Evolutionary conservation across 2,329 filamentous ascomycete genomes (phyloP), one percentile per base, ranked within the genome.

Genomic region (Arthroderma sp.): DNA sequence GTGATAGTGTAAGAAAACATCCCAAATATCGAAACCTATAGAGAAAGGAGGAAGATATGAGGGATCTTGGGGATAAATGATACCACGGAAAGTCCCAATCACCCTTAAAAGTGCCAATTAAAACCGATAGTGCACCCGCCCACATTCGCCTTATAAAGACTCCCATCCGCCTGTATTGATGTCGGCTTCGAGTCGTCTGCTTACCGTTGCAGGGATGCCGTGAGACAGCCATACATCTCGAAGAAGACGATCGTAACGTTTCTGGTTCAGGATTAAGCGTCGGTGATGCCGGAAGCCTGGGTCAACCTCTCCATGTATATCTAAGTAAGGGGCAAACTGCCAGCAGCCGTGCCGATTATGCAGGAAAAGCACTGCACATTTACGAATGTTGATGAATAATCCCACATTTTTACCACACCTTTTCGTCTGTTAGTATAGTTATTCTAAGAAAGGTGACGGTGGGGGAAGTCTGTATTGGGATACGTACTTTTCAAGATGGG

Each of bases 121-220:
- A 22, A 22, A 22, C 15, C 15, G 15, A 22, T 22, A 22, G 15
- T 22, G 15, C 15, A 22, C 15, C 15, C 15, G 15, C 15, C 1
- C 15, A 22, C 15, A 22, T 22, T 22, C 3, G 15, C 15, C 15
- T 57, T 55, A 67, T 15, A 67, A 61, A 46, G 61, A 95, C 68
- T 98, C 91, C 91, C 91, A 98, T 0, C 91, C 91, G 0, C 91
- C 91, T 55, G 86, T 95, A 60, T 98, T 98, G 38, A 95, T 86
- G 62, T 98, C 91, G 9, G 85, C 83, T 69, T 98, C 91, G 52
- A 98, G 65, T 64, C 86, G 89, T 52, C 91, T 74, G 52, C 83
- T 85, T 59, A 98, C 94, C 39, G 86, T 80, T 53, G 84, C 93
- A 32, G 88, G 88, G 29, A 98, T 78, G 4, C 83, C 81, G 55